Evolutionary conservation across 1,284 basidiomycete species (phyloP).

Genomic region (Sanghuangporus sanghuang): DNA sequence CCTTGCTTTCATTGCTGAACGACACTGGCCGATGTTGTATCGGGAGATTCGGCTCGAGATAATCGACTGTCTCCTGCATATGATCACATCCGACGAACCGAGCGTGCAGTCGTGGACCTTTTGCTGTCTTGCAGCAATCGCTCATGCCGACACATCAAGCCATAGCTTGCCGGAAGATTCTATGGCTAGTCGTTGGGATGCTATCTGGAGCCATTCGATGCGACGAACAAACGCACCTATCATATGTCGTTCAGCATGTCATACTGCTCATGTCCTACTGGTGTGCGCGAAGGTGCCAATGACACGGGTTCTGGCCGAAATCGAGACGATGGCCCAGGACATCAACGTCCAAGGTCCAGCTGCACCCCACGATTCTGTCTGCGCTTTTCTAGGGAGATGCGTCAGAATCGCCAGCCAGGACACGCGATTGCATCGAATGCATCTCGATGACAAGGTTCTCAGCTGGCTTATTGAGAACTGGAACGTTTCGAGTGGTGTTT

Average conservation of each 20-base stretch:
- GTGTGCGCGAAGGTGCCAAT: slow-evolving; percentile 43
- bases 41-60: slow-evolving; percentile 51
- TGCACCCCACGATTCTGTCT: slow-evolving; percentile 82
- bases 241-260: slow-evolving; percentile 77
- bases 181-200: slow-evolving; percentile 52
- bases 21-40: slow-evolving; percentile 64
- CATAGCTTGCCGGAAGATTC: slow-evolving; percentile 11
- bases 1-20: slow-evolving; percentile 79
- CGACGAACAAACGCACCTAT: slow-evolving; percentile 62
- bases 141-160: slow-evolving; percentile 37
- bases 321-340: slow-evolving; percentile 73
- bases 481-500: slow-evolving; percentile 31
- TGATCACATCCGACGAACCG: slow-evolving; percentile 61
- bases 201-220: slow-evolving; percentile 78
- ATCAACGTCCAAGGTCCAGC: slow-evolving; percentile 85
- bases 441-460: slow-evolving; percentile 78
- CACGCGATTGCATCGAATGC: slow-evolving; percentile 72
- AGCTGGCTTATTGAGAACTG: slow-evolving; percentile 79
- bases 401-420: slow-evolving; percentile 71
- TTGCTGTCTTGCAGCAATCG: slow-evolving; percentile 69
- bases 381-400: slow-evolving; percentile 67
- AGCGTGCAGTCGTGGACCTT: slow-evolving; percentile 78
- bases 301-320: slow-evolving; percentile 56
- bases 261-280: slow-evolving; percentile 60
- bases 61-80: slow-evolving; percentile 47